Evolutionary conservation across 495 filamentous ascomycete species (phyloP).

Genomic region (Corynascus novoguineensis): DNA sequence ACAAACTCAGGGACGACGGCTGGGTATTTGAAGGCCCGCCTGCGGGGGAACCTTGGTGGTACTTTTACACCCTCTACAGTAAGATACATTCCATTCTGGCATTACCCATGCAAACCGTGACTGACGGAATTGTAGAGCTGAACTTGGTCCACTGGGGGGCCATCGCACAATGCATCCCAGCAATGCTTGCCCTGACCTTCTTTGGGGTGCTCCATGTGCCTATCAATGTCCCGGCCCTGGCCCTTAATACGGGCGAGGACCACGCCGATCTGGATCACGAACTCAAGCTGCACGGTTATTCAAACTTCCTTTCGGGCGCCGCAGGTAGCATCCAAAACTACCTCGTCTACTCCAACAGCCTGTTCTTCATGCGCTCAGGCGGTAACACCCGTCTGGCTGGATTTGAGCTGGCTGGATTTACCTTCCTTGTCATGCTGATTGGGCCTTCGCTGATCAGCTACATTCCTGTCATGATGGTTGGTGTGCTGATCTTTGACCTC

Average conservation of each 20-base stretch:
- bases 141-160: conserved; percentile 61
- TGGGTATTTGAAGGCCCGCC: conserved; percentile 89
- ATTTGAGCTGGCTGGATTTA: conserved; percentile 74
- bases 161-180: conserved; percentile 71
- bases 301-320: conserved; percentile 82
- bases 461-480: conserved; percentile 95
- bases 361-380: conserved; percentile 89
- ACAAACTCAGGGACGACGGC: conserved; percentile 58
- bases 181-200: conserved; percentile 96
- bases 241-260: conserved; percentile 82
- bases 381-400: conserved; percentile 82
- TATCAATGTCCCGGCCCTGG: conserved; percentile 92
- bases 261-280: conserved; percentile 87
- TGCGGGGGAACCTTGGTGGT: conserved; percentile 85
- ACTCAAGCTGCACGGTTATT: conserved; percentile 86
- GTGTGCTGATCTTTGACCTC: conserved; percentile 85
- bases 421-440: conserved; percentile 71
- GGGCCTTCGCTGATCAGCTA: conserved; percentile 86
- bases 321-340: conserved; percentile 95
- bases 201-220: conserved; percentile 96
- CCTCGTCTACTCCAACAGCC: conserved; percentile 90
- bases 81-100: conserved; percentile 25
- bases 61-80: conserved; percentile 95
- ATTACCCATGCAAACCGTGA: neutral
- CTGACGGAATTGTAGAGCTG: conserved; percentile 18